Conservation (phyloP, 352 stramenopile species). For the Phytopythium vexans region DNA sequence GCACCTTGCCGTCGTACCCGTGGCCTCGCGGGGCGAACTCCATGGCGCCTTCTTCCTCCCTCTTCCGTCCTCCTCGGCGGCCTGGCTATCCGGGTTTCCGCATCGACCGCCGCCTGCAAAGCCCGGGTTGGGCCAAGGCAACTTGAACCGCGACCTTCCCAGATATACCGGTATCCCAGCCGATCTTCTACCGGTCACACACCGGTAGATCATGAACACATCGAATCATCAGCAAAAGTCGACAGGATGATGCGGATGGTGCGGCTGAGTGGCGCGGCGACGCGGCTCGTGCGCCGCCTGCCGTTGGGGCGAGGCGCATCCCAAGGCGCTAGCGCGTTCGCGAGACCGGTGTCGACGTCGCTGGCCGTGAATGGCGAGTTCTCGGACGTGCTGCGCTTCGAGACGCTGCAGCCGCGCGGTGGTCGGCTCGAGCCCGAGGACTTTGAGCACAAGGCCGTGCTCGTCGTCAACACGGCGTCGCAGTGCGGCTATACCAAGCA, state of each 20-base stretch:
- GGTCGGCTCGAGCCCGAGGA: slow-evolving; percentile 25
- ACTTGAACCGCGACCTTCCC: too few relatives aligned
- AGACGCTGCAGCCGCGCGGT: slow-evolving; percentile 29
- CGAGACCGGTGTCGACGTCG: neutral
- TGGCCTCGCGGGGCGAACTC: slow-evolving; percentile 30
- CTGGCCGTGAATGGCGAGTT: slow-evolving; percentile 26
- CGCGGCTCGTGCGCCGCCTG: neutral
- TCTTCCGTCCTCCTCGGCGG: neutral
- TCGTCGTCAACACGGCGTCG: slow-evolving; percentile 76
- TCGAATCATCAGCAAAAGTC: neutral
- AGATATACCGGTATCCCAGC: too few relatives aligned
- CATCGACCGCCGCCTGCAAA: too few relatives aligned
- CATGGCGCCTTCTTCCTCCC: slow-evolving; percentile 10
- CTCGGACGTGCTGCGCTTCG: slow-evolving; percentile 35
- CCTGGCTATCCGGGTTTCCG: too few relatives aligned
- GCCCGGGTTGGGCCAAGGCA: too few relatives aligned
- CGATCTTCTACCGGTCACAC: too few relatives aligned
- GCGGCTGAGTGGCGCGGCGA: neutral
- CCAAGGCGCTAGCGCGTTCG: too few relatives aligned
- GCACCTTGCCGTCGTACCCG: slow-evolving; percentile 45
- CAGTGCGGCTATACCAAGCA: slow-evolving; percentile 48
- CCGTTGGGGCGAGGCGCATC: too few relatives aligned
- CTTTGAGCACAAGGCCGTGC: slow-evolving; percentile 39
- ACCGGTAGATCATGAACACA: too few relatives aligned
- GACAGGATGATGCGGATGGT: neutral